Evolutionary conservation across 2,329 filamentous ascomycete species (phyloP).

Genomic region (Colletotrichum chrysophilum): DNA sequence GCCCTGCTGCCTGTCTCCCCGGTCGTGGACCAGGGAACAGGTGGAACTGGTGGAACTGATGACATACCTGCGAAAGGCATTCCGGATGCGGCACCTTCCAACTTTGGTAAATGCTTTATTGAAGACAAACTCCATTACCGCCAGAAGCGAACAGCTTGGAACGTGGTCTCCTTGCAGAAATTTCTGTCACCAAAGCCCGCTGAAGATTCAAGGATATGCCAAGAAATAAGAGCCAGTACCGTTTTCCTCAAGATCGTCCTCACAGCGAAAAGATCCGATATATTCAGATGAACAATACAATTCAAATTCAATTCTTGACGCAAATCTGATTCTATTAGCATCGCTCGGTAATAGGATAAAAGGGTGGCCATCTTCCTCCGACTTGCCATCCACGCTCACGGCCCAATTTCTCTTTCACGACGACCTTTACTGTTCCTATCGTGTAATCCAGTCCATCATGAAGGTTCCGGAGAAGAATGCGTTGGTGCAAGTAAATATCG

Average conservation of each 20-base stretch:
- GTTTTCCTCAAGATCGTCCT: neutral
- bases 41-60: neutral
- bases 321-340: neutral
- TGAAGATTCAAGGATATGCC: neutral
- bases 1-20: neutral
- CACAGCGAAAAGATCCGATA: neutral
- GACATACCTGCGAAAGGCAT: neutral
- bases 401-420: too few relatives aligned
- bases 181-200: neutral
- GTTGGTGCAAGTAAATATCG: too few relatives aligned
- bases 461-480: too few relatives aligned
- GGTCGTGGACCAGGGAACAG: neutral
- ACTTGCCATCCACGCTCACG: too few relatives aligned
- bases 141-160: neutral
- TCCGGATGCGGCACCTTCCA: neutral
- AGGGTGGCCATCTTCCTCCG: too few relatives aligned
- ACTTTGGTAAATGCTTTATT: neutral
- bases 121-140: neutral
- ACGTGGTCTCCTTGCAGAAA: neutral
- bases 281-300: neutral
- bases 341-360: too few relatives aligned
- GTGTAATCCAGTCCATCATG: too few relatives aligned
- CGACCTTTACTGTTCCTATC: too few relatives aligned
- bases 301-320: neutral
- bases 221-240: neutral